A percentile compares a stretch with the other conserved stretches of the same genome.
Conservation (phyloP, 2,329 filamentous ascomycete species). For the Colletotrichum graminicola region DNA sequence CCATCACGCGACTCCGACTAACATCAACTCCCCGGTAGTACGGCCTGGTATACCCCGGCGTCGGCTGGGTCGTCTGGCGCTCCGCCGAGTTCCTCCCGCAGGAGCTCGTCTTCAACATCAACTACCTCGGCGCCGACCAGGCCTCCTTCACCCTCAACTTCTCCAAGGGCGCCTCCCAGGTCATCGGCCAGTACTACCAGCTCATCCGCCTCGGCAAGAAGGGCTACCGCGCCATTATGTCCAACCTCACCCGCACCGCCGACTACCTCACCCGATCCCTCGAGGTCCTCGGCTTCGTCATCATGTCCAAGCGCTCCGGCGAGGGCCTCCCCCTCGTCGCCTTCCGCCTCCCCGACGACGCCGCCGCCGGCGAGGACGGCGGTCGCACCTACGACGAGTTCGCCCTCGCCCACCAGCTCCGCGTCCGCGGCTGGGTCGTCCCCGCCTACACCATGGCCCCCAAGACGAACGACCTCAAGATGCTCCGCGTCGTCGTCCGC, state of each 20-base stretch:
- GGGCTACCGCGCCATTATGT: slow-evolving; percentile 93
- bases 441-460: slow-evolving; percentile 98
- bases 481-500: slow-evolving; percentile 91
- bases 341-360: slow-evolving; percentile 67
- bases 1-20: not conserved
- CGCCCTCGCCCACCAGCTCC: slow-evolving; percentile 84
- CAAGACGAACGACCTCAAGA: slow-evolving; percentile 84
- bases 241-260: slow-evolving; percentile 88
- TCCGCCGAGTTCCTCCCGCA: slow-evolving; percentile 85
- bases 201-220: slow-evolving; percentile 93
- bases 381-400: slow-evolving; percentile 80
- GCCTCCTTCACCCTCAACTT: slow-evolving; percentile 98
- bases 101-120: slow-evolving; percentile 98
- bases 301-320: slow-evolving; percentile 86
- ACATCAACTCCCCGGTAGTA: slow-evolving; percentile 53
- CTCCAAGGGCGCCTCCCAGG: slow-evolving; percentile 92
- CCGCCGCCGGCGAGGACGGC: slow-evolving; percentile 46
- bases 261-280: slow-evolving; percentile 86
- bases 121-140: slow-evolving; percentile 96
- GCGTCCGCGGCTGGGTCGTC: slow-evolving; percentile 90
- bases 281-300: slow-evolving; percentile 81
- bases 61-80: slow-evolving; percentile 95
- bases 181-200: slow-evolving; percentile 98
- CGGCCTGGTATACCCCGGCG: slow-evolving; percentile 83
- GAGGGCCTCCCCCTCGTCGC: slow-evolving; percentile 89